These are phyloP conservation scores for Lanmaoa pseudosensibilis DNA, from an alignment of 768 basidiomycete species.

Conservation along the genomic window DNA sequence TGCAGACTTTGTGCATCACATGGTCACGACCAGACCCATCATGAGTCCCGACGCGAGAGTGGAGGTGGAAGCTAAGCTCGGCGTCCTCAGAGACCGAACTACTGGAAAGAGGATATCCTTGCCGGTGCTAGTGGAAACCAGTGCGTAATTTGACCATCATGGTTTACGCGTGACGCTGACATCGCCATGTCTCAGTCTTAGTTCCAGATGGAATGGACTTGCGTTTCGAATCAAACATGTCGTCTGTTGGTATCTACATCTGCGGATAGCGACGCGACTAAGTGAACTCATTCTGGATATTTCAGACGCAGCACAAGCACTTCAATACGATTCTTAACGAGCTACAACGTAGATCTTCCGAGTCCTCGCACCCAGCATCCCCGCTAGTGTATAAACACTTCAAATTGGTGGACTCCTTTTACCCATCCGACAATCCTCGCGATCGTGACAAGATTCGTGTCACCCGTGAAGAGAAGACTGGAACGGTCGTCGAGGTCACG, in stretches of 20 bases:
- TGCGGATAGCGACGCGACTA: conserved; percentile 3
- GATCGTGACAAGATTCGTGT: conserved; percentile 71
- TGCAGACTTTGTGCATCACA: conserved; percentile 83
- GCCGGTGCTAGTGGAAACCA: conserved; percentile 81
- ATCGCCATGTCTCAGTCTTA: conserved; percentile 53
- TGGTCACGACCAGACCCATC: conserved; percentile 57
- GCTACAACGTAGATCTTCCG: conserved; percentile 58
- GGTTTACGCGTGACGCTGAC: conserved; percentile 1
- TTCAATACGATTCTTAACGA: conserved; percentile 87
- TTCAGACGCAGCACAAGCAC: conserved; percentile 80
- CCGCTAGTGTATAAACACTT: conserved; percentile 77
- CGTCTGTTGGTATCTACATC: conserved; percentile 54
- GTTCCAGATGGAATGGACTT: conserved; percentile 57
- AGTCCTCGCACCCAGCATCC: conserved; percentile 51
- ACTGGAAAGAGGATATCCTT: conserved; percentile 59
- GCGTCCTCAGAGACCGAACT: conserved; percentile 60
- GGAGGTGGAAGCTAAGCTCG: conserved; percentile 92
- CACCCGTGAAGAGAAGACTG: conserved; percentile 76
- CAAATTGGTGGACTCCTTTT: conserved; percentile 79
- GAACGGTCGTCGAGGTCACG: conserved; percentile 61
- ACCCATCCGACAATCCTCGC: conserved; percentile 41
- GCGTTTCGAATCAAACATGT: conserved; percentile 94
- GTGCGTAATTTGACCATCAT: conserved; percentile 46
- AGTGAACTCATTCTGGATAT: conserved; percentile 13
- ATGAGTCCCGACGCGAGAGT: conserved; percentile 50